Base-by-base conservation (phyloP, 2,329 filamentous ascomycete species). In the Fusarium sp. region DNA sequence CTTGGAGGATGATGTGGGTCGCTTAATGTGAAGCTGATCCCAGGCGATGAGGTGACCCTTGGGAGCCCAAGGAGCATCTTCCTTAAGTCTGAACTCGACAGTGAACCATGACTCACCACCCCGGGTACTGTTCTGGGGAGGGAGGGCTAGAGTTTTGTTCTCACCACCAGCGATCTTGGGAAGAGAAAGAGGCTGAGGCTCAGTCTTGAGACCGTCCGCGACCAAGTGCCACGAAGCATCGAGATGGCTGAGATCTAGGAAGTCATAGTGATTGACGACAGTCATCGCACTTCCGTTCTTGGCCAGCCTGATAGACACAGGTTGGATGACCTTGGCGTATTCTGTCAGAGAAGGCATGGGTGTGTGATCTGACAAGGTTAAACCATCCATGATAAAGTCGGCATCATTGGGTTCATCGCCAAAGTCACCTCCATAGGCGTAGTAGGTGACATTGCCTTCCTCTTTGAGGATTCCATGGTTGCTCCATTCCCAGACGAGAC, bases 401-500 rank as follows among this genome's bases (percentile, higher is more conserved):
- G 79, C 81, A 71, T 90, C 88, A 68, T 90, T 88, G 0, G 88
- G 88, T 0, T 84, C 79, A 51, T 90, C 88, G 5, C 85, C 86
- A 76, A 89, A 90, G 73, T 90, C 88, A 3, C 88, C 88, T 2
- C 88, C 88, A 44, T 89, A 90, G 0, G 81, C 88, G 2, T 63
- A 69, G 20, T 53, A 73, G 0, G 25, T 49, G 0, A 56, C 2
- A 2, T 71, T 49, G 0, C 24, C 52, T 14, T 65, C 63, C 11
- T 63, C 49, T 6, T 71, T 70, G 0, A 59, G 34, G 0, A 71
- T 42, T 3, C 71, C 70, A 0, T 90, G 88, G 62, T 89, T 90
- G 0, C 84, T 85, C 88, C 88, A 90, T 72, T 90, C 88, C 88
- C 88, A 90, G 5, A 90, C 84, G 38, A 87, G 89, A 0, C 90